Base-by-base conservation (phyloP, 345 rosid species). In the Populus pruinosa region DNA sequence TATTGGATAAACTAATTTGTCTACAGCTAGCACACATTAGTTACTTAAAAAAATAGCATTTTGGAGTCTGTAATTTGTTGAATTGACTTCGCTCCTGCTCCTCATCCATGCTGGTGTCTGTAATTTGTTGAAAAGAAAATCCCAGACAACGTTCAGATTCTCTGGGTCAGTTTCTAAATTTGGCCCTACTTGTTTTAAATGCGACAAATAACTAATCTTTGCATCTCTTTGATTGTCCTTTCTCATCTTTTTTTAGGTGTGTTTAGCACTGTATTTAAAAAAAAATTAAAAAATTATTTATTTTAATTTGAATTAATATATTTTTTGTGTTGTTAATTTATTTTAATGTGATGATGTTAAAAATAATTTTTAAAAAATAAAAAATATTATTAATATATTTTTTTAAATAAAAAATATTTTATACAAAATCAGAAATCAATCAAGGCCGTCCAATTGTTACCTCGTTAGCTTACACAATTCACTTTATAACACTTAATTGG, bases 121-220 rank as follows among this genome's bases (percentile, higher is more conserved):
- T 21, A 18, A 25, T 64, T 79, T 55, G 59, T 29, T 14, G 59
- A 63, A 53, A 70, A 50, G 10, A 21, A 5, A 33, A 41, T 39
- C 61, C 43, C 5, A 41, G 69, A 72, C 65, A 72, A 36, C 29
- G 62, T 49, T 62, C 55, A 73, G 69, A 73, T 73, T 74, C 81
- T 78, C 67, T 43, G 29, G 44, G n/a, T 73, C 7, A 21, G 21
- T 27, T 61, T 67, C 18, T 70, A 12, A 41, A 65, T n/a, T 33
- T 35, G 59, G 67, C 39, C 29, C 21, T 23, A 69, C 63, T 67
- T 59, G 21, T 68, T 44, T 56, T 9, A 35, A 56, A n/a, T 11
- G 16, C 7, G 5, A 35, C 4, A 5, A n/a, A 0, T 17, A n/a
- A n/a, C 44, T 43, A 41, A 43, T 33, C 35, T 29, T 10, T 73